Evolutionary conservation across 176 grass and related monocot species (phyloP).

Genomic region (Urochloa ruziziensis): DNA sequence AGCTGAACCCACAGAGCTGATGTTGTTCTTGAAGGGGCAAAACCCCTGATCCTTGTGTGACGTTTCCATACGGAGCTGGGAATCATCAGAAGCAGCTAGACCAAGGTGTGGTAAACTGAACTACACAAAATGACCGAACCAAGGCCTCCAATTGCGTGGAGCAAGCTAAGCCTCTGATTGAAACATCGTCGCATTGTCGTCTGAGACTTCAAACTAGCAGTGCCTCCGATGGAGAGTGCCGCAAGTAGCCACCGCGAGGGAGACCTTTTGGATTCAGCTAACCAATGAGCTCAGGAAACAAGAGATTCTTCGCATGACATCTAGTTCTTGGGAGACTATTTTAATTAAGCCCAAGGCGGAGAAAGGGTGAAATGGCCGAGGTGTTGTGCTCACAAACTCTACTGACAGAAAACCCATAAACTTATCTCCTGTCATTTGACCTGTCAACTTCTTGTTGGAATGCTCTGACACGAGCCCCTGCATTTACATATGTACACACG

Average conservation of each 20-base stretch:
- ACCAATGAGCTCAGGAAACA: constrained; percentile 53
- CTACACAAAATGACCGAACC: background rate
- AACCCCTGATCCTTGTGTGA: no score
- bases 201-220: background rate
- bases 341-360: constrained; percentile 12
- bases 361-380: constrained; percentile 31
- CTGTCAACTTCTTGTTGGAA: constrained; percentile 26
- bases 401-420: background rate
- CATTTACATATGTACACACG: constrained; percentile 26
- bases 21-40: no score
- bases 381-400: constrained; percentile 32
- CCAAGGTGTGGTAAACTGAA: no score
- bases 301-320: constrained; percentile 64
- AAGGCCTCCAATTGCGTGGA: background rate
- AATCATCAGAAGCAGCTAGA: no score
- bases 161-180: constrained; percentile 16
- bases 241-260: constrained; percentile 6
- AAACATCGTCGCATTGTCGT: constrained; percentile 3
- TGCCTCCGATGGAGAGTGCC: background rate
- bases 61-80: no score
- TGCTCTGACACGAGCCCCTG: constrained; percentile 22
- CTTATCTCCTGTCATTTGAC: constrained; percentile 44
- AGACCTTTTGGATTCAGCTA: constrained; percentile 25
- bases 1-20: no score
- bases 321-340: constrained; percentile 46